Evolutionary conservation across 2,329 filamentous ascomycete genomes (phyloP).

Genomic region (Calonectria leucothoes): DNA sequence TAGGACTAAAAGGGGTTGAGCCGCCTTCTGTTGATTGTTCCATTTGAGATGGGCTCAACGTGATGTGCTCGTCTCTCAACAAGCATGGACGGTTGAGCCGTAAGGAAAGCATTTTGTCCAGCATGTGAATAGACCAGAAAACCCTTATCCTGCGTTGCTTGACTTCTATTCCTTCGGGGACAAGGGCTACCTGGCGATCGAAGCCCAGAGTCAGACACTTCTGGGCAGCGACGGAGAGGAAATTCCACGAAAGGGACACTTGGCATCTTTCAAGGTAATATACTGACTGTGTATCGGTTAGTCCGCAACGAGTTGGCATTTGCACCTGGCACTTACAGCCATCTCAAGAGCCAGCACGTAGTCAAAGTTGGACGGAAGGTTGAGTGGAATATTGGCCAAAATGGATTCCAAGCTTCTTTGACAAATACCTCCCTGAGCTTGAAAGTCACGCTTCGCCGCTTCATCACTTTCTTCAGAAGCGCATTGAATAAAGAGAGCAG

Average conservation of each 20-base stretch:
- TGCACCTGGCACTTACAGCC: background rate
- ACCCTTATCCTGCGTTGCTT: background rate
- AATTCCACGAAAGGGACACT: background rate
- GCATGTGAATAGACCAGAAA: background rate
- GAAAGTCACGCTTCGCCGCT: background rate
- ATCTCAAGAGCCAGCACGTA: background rate
- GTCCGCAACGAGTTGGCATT: accelerated
- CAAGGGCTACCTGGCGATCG: background rate
- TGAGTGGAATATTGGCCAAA: background rate
- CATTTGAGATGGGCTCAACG: background rate
- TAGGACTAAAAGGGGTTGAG: background rate
- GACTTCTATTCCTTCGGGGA: background rate
- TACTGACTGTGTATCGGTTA: background rate
- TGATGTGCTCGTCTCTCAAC: background rate
- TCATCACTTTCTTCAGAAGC: background rate
- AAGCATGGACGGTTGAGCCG: background rate
- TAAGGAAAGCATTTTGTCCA: background rate
- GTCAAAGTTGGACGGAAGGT: background rate
- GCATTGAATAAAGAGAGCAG: background rate
- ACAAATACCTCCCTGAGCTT: background rate
- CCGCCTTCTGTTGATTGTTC: background rate
- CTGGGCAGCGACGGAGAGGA: background rate
- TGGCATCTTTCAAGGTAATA: background rate
- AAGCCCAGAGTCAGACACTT: background rate
- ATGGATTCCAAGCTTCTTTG: background rate